Base-by-base conservation (phyloP, 202 grass and related monocot species). In the Elaeis oleifera region DNA sequence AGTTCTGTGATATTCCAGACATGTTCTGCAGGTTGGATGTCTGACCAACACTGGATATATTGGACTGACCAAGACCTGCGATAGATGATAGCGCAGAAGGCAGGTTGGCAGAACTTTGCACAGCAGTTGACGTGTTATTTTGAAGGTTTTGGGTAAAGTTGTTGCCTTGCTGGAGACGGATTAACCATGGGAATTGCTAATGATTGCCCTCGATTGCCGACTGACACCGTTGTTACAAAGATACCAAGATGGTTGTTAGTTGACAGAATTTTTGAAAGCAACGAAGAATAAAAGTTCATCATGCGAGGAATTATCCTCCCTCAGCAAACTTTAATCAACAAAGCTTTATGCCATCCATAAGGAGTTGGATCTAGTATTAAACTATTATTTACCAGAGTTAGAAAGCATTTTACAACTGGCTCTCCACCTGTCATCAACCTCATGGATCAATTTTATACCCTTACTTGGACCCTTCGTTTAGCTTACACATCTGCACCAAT, bases 11-110 rank as follows among this genome's bases (percentile, higher is more conserved):
- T 71, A 90, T 70, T 49, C 65, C 71, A 72, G 88, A 20, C 68
- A 89, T 78, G 60, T 84, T 82, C 67, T 81, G 83, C 58, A 84
- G 64, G 16, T 71, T 81, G 44, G 78, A 70, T 71, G 81, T 62
- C 63, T 87, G 86, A 59, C 74, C 56, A 21, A 86, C 73, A 79
- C 77, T 65, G 1, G 79, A 63, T 67, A 80, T 59, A 32, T 21
- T 51, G n/a, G 22, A 77, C 69, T 84, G 80, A 59, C 66, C 66
- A 16, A 77, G 44, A 79, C 54, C 76, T 59, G 68, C 44, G 39
- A 78, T 74, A 6, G 59, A 54, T 36, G 18, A 48, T 17, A 73
- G 44, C 23, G 27, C 50, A 39, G 70, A 49, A 32, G 70, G 29
- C 16, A 63, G 25, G 54, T 54, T 63, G 36, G 65, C 56, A 73